Evolutionary conservation across 1,284 basidiomycete species (phyloP), one percentile per base, ranked within the genome.

Genomic region (Hymenochaete sp.): DNA sequence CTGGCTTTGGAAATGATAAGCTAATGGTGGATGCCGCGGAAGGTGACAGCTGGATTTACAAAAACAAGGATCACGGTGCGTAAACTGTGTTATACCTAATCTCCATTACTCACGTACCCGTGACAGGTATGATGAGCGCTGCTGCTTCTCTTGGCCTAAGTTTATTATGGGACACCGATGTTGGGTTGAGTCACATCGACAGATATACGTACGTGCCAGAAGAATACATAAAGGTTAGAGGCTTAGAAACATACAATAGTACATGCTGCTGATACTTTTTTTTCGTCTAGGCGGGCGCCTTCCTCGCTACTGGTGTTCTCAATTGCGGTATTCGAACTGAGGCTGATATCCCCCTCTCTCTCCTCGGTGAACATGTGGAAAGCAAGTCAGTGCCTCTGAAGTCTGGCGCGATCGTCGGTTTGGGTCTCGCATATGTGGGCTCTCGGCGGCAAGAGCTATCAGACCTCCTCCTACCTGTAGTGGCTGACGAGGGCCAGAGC

Each of bases 1-100:
- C 93, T 31, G 96, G 96, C 0, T 98, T 96, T 59, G 93, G 93
- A 14, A 99, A 99, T 62, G 96, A 99, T 62, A 97, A 96, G 63
- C 77, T 99, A 47, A 93, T 99, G 85, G 93, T 95, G 3, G 84
- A 86, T 57, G 93, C 93, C 1, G 87, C 92, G 48, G 93, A 97
- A 59, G 95, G 95, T 18, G 88, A 83, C 63, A 93, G 90, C 56
- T 98, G 93, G 90, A 93, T 99, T 53, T 99, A 98, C 74, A 98
- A 98, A 77, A 98, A 98, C 71, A 98, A 98, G 68, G 95, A 98
- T 47, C 87, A 96, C 52, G 89, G 88, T 82, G 52, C 25, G 71
- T 16, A 14, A 14, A 18, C 14, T 37, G 4, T 14, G n/a, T 14
- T 22, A 24, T 27, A n/a, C 9, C 10, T 26, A 21, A 45, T 44